Evolutionary conservation across 2,329 filamentous ascomycete genomes (phyloP).

Genomic region (Cladophialophora chaetospira): DNA sequence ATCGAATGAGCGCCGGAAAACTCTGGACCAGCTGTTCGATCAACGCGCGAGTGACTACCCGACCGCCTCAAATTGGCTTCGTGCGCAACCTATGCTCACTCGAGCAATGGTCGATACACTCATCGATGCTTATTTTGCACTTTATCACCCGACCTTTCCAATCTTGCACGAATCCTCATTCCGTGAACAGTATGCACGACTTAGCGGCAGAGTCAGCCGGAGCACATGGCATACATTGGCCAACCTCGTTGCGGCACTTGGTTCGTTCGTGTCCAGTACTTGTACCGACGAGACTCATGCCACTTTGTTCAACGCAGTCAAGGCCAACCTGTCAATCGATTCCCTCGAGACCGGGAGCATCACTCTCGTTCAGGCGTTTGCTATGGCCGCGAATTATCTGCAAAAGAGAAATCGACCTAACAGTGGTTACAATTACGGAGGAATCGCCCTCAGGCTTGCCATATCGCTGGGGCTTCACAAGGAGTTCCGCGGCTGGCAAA

Average conservation of each 20-base stretch:
- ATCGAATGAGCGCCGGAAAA: constrained; percentile 9
- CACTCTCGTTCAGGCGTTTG: constrained; percentile 51
- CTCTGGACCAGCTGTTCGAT: constrained; percentile 19
- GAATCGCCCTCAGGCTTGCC: constrained; percentile 54
- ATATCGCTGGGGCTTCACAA: constrained; percentile 54
- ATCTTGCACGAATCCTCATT: constrained; percentile 53
- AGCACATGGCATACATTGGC: constrained; percentile 26
- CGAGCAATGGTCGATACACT: constrained; percentile 23
- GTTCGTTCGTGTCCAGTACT: constrained; percentile 24
- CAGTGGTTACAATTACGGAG: constrained; percentile 56
- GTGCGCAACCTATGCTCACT: constrained; percentile 24
- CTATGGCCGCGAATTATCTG: constrained; percentile 54
- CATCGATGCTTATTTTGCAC: constrained; percentile 54
- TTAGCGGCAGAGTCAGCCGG: constrained; percentile 15
- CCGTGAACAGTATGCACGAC: constrained; percentile 44
- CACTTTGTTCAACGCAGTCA: constrained; percentile 51
- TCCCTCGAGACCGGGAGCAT: constrained; percentile 52
- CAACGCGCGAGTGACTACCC: constrained; percentile 9
- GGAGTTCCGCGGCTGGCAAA: constrained; percentile 53
- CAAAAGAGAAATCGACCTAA: constrained; percentile 56
- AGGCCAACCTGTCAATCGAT: constrained; percentile 41
- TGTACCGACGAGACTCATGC: constrained; percentile 37
- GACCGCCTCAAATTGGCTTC: constrained; percentile 13
- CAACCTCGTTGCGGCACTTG: constrained; percentile 26
- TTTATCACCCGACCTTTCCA: constrained; percentile 61